Evolutionary conservation across 306 rosid species (phyloP), one percentile per base, ranked within the genome.

Genomic region (Mimosa bimucronata): DNA sequence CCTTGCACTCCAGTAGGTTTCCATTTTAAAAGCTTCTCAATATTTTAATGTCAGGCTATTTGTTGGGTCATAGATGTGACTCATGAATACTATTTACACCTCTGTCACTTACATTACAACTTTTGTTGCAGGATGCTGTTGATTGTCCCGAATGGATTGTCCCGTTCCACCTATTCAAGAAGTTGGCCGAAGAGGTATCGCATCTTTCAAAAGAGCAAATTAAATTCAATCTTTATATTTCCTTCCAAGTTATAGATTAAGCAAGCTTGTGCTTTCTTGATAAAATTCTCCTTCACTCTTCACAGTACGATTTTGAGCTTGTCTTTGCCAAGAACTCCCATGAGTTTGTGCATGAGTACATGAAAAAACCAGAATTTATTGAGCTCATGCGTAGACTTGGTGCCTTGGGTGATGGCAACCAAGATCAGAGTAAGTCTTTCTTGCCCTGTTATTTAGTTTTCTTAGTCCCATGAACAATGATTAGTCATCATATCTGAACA

Each of bases 131-230:
- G 99, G 99, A 96, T 77, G 99, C 97, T 29, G 99, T 96, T 81
- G 99, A 93, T 86, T 93, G 98, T 82, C 99, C 98, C 26, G 99
- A 93, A 85, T 93, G 97, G 97, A 87, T 95, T 50, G 99, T 91
- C 66, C 99, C 99, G 25, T 93, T 93, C 77, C 85, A 96, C 13
- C 34, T 91, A 57, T 96, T 96, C 82, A 91, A 93, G 83, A 77
- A 93, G 7, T 83, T 96, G 85, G 97, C 97, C 1, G 99, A 96
- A 88, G 98, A 95, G 96, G 99, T 95, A 73, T 68, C 50, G 62
- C 77, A 58, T 4, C 52, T 37, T 26, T 28, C 38, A 16, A n/a
- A n/a, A 75, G 64, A 25, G 23, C 71, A 70, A 73, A 23, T 37
- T 48, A 14, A 55, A 58, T 62, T 62, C 29, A 46, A 41, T 72